Base-by-base conservation (phyloP, 805 yeast species). In the Candida quercuum region DNA sequence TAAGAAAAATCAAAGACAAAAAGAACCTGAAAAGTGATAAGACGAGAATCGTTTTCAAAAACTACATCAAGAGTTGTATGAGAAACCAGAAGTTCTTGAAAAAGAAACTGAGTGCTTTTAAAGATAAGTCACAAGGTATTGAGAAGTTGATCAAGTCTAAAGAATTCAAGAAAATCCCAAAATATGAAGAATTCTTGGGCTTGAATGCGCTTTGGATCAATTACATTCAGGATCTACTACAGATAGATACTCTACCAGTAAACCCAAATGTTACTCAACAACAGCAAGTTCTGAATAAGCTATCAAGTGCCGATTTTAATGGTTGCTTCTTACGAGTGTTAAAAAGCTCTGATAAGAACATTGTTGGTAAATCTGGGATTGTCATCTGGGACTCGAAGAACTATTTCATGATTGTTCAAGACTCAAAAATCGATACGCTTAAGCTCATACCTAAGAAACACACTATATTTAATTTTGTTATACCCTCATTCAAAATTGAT, bases 361-460 rank as follows among this genome's bases (percentile, higher is more conserved):
- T 74, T 38, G 67, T 81, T 7, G 94, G 93, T 0, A 49, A 70
- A 23, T 47, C 65, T 27, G 97, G 97, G 0, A 83, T 88, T 5
- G 85, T 88, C 2, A 63, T 86, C 2, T 85, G 93, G 83, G 97
- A 88, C 54, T 73, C 91, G 8, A 87, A 83, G 55, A 76, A 78
- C 46, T 72, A 74, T 42, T 81, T 86, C 52, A 70, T 86, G 3
- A 51, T 87, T 33, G 78, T 79, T 11, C 71, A 78, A 1, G 54
- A 55, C 4, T 41, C 18, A 33, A 20, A 26, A 31, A n/a, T 79
- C 4, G 93, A 91, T 20, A 88, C 88, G 4, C 41, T 86, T 26
- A 71, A 76, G 47, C 61, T 81, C 43, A 57, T 89, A 13, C 80
- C 80, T 25, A 89, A 89, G 54, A 70, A 69, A 38, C 84, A 84